Evolutionary conservation across 108 stramenopile genomes (phyloP).

Genomic region (Discostella stelligeroides): DNA sequence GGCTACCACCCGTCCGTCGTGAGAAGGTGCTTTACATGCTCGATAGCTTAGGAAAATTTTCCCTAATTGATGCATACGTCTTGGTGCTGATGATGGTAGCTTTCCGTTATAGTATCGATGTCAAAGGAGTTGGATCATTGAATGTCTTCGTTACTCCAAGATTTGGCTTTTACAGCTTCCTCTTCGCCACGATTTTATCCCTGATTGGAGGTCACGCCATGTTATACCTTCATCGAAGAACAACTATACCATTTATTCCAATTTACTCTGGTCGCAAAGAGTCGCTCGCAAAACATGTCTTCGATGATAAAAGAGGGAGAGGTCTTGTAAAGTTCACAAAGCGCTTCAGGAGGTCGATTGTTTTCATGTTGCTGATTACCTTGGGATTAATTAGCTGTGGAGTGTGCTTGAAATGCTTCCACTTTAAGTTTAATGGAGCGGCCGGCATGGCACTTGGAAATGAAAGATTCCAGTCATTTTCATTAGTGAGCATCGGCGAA

Average conservation of each 20-base stretch:
- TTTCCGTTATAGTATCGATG: constrained; percentile 83
- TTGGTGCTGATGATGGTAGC: constrained; percentile 90
- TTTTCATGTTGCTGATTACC: constrained; percentile 29
- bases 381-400: constrained; percentile 52
- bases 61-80: constrained; percentile 90
- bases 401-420: constrained; percentile 64
- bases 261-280: constrained; percentile 47
- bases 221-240: constrained; percentile 80
- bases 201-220: constrained; percentile 79
- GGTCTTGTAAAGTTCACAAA: constrained; percentile 42
- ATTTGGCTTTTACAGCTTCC: constrained; percentile 87
- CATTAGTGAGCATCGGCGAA: constrained; percentile 73
- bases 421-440: constrained; percentile 86
- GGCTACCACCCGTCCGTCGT: constrained; percentile 55
- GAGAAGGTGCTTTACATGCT: constrained; percentile 74
- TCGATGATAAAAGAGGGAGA: constrained; percentile 50
- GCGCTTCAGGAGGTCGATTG: constrained; percentile 38
- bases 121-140: constrained; percentile 48
- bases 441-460: constrained; percentile 81
- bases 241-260: constrained; percentile 39
- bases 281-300: constrained; percentile 39
- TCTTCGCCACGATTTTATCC: constrained; percentile 84
- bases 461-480: constrained; percentile 55
- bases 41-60: constrained; percentile 90
- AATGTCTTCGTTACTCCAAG: constrained; percentile 78